Conservation (phyloP, 345 rosid genomes). For the Jatropha curcas region DNA sequence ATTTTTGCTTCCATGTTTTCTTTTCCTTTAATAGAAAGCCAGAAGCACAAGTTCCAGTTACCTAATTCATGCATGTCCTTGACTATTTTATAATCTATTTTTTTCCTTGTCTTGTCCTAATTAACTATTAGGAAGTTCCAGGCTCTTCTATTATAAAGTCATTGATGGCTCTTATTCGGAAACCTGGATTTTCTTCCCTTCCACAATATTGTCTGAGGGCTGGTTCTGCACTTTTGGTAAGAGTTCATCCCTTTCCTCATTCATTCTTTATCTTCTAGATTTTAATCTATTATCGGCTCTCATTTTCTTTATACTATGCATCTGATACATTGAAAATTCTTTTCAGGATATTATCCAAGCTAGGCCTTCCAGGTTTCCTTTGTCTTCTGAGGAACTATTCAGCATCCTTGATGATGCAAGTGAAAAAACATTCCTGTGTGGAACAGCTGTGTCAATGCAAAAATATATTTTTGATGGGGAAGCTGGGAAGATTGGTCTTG, state of each 20-base stretch:
- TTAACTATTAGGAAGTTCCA: constrained; percentile 54
- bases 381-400: constrained; percentile 74
- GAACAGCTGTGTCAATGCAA: constrained; percentile 70
- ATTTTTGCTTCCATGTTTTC: neutral
- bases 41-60: too few relatives aligned
- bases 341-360: constrained; percentile 80
- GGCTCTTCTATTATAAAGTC: constrained; percentile 66
- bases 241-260: constrained; percentile 17
- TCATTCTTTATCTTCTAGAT: constrained; percentile 15
- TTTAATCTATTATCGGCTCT: neutral
- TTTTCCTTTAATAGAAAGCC: neutral
- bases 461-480: constrained; percentile 90
- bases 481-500: constrained; percentile 75
- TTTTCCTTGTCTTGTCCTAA: constrained; percentile 9
- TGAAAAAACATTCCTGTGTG: constrained; percentile 80
- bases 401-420: constrained; percentile 93
- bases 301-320: neutral
- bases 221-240: constrained; percentile 85
- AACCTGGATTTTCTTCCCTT: constrained; percentile 62
- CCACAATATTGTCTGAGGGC: constrained; percentile 75
- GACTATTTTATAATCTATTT: neutral
- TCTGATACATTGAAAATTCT: constrained; percentile 15
- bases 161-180: constrained; percentile 59
- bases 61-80: neutral
- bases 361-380: constrained; percentile 66